Percentiles rank a stretch among this genome's conserved stretches.
These are phyloP conservation scores for Bipolaris cookei DNA, from an alignment of 2,329 filamentous ascomycete genomes.

Conservation along the genomic window DNA sequence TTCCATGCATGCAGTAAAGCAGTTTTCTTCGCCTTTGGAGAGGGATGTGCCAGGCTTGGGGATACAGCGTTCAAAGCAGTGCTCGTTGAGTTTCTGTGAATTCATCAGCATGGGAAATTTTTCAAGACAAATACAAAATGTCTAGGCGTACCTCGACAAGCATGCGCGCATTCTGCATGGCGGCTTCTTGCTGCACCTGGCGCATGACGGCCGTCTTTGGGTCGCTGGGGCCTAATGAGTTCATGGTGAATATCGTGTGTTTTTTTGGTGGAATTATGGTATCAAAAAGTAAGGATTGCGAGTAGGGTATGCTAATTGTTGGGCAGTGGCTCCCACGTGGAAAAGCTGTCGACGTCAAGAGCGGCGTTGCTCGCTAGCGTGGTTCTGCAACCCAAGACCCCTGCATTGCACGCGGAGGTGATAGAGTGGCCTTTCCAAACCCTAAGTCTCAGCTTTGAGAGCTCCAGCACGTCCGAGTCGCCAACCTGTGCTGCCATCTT, in stretches of 20 bases:
- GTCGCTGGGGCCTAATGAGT: constrained; percentile 48
- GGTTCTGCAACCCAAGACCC: constrained; percentile 23
- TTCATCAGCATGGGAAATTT: not conserved
- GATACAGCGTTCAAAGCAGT: constrained; percentile 63
- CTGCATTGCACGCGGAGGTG: constrained; percentile 38
- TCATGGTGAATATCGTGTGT: constrained; percentile 31
- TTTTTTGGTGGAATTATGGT: not conserved
- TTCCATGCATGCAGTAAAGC: constrained; percentile 61
- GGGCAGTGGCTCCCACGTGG: constrained; percentile 8
- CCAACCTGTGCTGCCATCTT: constrained; percentile 32
- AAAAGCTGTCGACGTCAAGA: constrained; percentile 44
- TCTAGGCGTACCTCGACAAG: constrained; percentile 51
- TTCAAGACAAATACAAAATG: not conserved
- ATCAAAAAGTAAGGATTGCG: not conserved
- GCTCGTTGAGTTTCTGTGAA: constrained; percentile 58
- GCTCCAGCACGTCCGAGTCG: constrained; percentile 35
- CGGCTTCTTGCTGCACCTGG: constrained; percentile 60
- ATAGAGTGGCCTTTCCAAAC: constrained; percentile 21
- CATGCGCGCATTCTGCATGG: constrained; percentile 58
- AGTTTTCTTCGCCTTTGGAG: constrained; percentile 57
- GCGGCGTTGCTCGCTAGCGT: constrained; percentile 25
- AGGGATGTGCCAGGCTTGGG: constrained; percentile 59
- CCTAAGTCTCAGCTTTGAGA: constrained; percentile 19
- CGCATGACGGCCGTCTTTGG: constrained; percentile 58
- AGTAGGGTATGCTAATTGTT: constrained; percentile 4